These are phyloP conservation scores for Calocera cornea DNA, from an alignment of 768 basidiomycete genomes.

Conservation along the genomic window DNA sequence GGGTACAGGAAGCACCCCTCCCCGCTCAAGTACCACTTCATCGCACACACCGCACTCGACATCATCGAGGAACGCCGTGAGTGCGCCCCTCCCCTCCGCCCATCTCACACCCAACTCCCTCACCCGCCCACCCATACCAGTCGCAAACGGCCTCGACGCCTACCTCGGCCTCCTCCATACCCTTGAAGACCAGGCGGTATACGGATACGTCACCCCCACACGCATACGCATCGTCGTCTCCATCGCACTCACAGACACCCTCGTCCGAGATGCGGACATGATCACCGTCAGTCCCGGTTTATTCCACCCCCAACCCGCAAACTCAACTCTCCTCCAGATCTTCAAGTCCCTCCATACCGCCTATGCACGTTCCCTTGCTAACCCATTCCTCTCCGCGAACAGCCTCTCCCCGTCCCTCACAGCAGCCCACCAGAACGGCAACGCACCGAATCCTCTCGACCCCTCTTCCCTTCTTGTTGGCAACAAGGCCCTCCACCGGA, in stretches of 20 bases:
- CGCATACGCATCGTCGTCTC: constrained; percentile 79
- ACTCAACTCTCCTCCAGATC: constrained; percentile 35
- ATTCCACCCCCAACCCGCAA: background rate
- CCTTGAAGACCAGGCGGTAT: constrained; percentile 88
- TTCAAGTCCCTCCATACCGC: constrained; percentile 84
- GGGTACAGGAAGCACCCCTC: constrained; percentile 41
- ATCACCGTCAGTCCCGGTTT: constrained; percentile 47
- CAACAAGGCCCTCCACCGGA: constrained; percentile 43
- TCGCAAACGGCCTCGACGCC: constrained; percentile 36
- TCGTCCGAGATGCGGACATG: constrained; percentile 69
- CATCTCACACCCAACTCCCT: background rate
- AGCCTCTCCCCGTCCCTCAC: background rate
- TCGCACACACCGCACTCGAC: constrained; percentile 81
- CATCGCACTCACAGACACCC: constrained; percentile 63
- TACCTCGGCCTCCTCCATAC: constrained; percentile 76
- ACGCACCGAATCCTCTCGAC: constrained; percentile 37
- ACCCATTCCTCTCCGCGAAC: constrained; percentile 50
- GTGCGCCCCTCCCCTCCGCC: constrained; percentile 19
- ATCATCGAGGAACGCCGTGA: constrained; percentile 83
- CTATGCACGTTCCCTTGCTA: constrained; percentile 68
- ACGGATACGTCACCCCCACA: constrained; percentile 80
- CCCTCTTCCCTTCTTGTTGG: constrained; percentile 43
- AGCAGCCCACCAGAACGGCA: constrained; percentile 35
- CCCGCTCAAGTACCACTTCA: constrained; percentile 71
- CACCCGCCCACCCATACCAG: constrained; percentile 12